Conservation (phyloP, 805 yeast species). For the Ogataea angusta region DNA sequence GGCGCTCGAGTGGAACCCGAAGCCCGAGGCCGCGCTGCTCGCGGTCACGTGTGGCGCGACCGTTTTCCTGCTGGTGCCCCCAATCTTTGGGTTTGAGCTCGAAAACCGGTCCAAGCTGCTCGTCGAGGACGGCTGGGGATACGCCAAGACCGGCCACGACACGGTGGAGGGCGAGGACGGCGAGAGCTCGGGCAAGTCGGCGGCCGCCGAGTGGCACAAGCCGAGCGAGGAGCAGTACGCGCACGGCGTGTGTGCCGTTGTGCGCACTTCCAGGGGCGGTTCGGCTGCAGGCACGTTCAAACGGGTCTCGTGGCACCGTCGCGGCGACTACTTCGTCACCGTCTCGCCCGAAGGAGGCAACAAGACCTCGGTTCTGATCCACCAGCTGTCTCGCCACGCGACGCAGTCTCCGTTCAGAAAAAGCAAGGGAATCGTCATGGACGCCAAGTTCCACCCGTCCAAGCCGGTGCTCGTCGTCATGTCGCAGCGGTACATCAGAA, state of each 20-base stretch:
- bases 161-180: slow-evolving; percentile 25
- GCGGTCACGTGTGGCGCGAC: slow-evolving; percentile 83
- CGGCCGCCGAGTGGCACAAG: slow-evolving; percentile 77
- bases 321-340: slow-evolving; percentile 94
- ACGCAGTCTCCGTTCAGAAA: slow-evolving; percentile 95
- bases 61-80: slow-evolving; percentile 79
- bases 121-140: slow-evolving; percentile 91
- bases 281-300: slow-evolving; percentile 61
- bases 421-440: slow-evolving; percentile 91
- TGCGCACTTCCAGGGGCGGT: slow-evolving; percentile 47
- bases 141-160: slow-evolving; percentile 42
- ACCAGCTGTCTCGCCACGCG: slow-evolving; percentile 89
- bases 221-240: slow-evolving; percentile 61
- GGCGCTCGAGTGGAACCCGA: slow-evolving; percentile 88
- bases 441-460: slow-evolving; percentile 95
- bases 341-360: slow-evolving; percentile 94
- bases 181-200: slow-evolving; percentile 36
- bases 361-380: slow-evolving; percentile 79
- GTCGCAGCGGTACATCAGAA: slow-evolving; percentile 87
- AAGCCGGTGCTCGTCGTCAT: slow-evolving; percentile 92
- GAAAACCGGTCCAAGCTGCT: slow-evolving; percentile 77
- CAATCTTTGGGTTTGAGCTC: slow-evolving; percentile 81
- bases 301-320: slow-evolving; percentile 90
- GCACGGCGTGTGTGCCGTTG: slow-evolving; percentile 69
- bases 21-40: slow-evolving; percentile 64